Evolutionary conservation across 2,329 filamentous ascomycete genomes (phyloP), one percentile per base, ranked within the genome.

Genomic region (Penicillium sp.): DNA sequence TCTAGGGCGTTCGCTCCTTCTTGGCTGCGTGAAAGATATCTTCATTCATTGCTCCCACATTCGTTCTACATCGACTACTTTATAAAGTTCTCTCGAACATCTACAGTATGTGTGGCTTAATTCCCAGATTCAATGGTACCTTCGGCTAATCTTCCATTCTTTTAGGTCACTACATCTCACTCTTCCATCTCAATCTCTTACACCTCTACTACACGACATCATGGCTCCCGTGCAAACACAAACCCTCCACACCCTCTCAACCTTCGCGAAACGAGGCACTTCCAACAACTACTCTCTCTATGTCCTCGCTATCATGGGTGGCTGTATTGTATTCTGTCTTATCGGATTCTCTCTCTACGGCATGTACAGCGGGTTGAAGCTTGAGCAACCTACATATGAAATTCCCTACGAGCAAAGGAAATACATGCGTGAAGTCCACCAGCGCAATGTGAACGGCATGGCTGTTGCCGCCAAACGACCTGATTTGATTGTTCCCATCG

Each of bases 401-500:
- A 23, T 65, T 23, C 11, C 61, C 13, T 39, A 55, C 13, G 67
- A 71, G 19, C 70, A 73, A 53, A 51, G 57, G 8, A 62, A 60
- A 50, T 73, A 73, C 45, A 72, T 73, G 70, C 66, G 68, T 2
- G 58, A 67, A 44, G 25, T 67, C 13, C 65, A 69, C 8, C 55
- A 65, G 11, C 61, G 64, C 9, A 66, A 66, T 37, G 5, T 72
- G 11, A 61, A 67, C 14, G 48, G 33, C 26, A 44, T 72, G 42
- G 67, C 64, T n/a, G 19, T 60, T 19, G 59, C 61, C 9, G 61
- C 65, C 10, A 49, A 44, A 31, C 57, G 63, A 42, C 63, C 62
- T 1, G 62, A 66, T 33, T 57, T 67, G 64, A 58, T 67, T 27
- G 42, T 63, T 53, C 60, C 64, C 1, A 26, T 64, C 3, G 54